These are phyloP conservation scores for Fusarium sp. DNA, from an alignment of 2,329 filamentous ascomycete genomes.

Conservation along the genomic window DNA sequence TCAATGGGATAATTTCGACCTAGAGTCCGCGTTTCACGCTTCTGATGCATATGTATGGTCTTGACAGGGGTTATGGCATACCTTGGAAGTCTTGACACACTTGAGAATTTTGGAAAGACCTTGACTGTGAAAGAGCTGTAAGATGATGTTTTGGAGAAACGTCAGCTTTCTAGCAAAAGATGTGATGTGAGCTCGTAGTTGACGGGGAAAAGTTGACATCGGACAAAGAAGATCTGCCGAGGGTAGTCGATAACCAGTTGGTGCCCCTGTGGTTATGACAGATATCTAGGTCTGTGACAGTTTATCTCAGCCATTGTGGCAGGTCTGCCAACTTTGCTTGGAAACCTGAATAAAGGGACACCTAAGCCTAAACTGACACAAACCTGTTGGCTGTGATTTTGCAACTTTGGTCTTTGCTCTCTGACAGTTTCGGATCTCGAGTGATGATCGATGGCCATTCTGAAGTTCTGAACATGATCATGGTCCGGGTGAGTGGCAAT, in stretches of 20 bases:
- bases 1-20: neutral
- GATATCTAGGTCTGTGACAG: neutral
- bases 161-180: neutral
- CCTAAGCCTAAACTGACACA: no score
- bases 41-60: neutral
- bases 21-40: neutral
- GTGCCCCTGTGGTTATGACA: neutral
- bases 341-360: no score
- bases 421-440: no score
- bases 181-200: neutral
- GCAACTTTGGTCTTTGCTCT: no score
- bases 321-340: no score
- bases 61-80: neutral
- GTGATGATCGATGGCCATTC: no score
- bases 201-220: constrained; percentile 1
- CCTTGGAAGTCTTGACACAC: neutral
- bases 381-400: no score
- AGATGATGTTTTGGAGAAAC: neutral
- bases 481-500: neutral
- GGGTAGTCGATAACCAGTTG: neutral
- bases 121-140: neutral
- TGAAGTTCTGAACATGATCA: neutral
- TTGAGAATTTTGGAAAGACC: no score
- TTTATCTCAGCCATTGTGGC: neutral
- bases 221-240: neutral